Evolutionary conservation across 345 rosid genomes (phyloP), one percentile per base, ranked within the genome.

Genomic region (Citrus reticulata): DNA sequence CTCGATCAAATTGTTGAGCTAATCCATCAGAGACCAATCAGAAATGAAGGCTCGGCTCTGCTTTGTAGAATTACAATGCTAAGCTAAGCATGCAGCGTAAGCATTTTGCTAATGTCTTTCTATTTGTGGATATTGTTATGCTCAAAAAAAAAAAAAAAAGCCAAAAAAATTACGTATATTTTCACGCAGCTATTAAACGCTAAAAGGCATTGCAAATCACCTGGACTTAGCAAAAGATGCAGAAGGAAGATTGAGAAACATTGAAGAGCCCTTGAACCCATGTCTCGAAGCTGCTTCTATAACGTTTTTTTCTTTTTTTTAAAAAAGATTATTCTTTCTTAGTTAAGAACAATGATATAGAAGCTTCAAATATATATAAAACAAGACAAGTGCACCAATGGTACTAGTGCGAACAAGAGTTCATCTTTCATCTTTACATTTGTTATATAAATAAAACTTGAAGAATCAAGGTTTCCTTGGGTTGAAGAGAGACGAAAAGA

Each of bases 381-480:
- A 51, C 74, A 87, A 74, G 83, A 81, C 88, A 77, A 80, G 88
- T 34, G 69, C 63, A 86, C 71, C 86, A 85, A 81, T 80, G 82
- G 85, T 61, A 81, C 82, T 83, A 6, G 66, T 78, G 89, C 83
- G 79, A 84, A 89, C 89, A 86, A 89, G 94, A 80, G 84, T 68
- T 80, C 85, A 87, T 76, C 75, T 78, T 83, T 83, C 85, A 85
- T 86, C 79, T 82, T 73, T 42, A 59, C 54, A 80, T 68, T 74
- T 55, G 78, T 83, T 81, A 78, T 79, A 84, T 85, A 83, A 82
- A 81, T 87, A 89, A 82, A 84, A 77, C 79, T 25, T 63, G 81
- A 84, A 87, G 99, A 93, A 93, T 93, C 93, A 86, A 79, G 87
- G 97, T 88, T 95, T 93, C 88, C 98, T 93, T 89, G 87, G 89